Evolutionary conservation across 345 rosid genomes (phyloP), one percentile per base, ranked within the genome.

Genomic region (Acer saccharum): DNA sequence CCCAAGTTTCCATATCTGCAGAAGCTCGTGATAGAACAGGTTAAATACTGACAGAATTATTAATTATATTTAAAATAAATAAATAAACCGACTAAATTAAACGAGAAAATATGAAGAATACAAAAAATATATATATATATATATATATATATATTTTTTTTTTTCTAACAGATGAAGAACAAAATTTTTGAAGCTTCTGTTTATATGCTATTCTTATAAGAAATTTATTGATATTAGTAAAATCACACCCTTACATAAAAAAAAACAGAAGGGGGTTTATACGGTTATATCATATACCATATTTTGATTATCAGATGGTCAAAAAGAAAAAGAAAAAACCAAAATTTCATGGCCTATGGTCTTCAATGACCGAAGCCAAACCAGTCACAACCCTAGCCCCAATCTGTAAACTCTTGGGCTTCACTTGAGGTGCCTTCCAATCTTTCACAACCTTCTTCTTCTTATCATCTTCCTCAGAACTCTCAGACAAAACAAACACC

Each of bases 301-400:
- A 75, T 69, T 68, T 60, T 9, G 72, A 17, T 77, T 72, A 76
- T 76, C 68, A 18, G 25, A 39, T 50, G 39, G 69, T 46, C 43
- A 70, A 32, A 20, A 27, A 6, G 65, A 73, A 27, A 63, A 21
- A 43, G 7, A 68, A 16, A 39, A 4, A 48, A 29, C 25, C 81
- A 77, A 69, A 79, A 54, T 75, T 75, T 83, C 65, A 66, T 43
- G 80, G 80, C 62, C 70, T 17, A 43, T 21, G 43, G 23, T 80
- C 86, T 65, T 80, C 87, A 23, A 89, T 85, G 13, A 88, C 83
- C 2, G 90, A 84, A 64, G 97, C 87, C 83, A 92, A 86, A 32
- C 92, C 94, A 60, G 90, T 83, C 17, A 86, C 87, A 11, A 86
- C 79, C 84, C 79, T 84, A 4, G 82, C 77, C 60, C 90, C 90